Percentiles rank a stretch among this genome's conserved stretches.
These are phyloP conservation scores for Exophiala aquamarina DNA, from an alignment of 2,329 filamentous ascomycete genomes.

Conservation along the genomic window DNA sequence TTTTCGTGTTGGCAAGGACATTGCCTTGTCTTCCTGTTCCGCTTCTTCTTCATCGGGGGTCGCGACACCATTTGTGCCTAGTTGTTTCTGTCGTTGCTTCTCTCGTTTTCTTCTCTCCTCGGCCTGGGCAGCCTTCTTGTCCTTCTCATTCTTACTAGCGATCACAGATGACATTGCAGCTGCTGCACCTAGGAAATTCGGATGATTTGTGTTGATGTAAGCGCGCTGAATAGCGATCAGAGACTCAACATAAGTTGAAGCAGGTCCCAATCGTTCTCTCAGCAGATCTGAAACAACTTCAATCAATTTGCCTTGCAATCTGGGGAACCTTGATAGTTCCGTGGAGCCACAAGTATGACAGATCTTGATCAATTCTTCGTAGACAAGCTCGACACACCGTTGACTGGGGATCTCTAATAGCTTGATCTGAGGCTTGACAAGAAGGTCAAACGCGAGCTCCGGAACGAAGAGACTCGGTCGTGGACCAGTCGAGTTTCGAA, in stretches of 20 bases:
- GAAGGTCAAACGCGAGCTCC: slow-evolving; percentile 93
- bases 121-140: slow-evolving; percentile 74
- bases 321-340: slow-evolving; percentile 86
- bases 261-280: slow-evolving; percentile 85
- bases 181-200: slow-evolving; percentile 94
- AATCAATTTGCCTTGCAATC: slow-evolving; percentile 93
- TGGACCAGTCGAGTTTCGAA: slow-evolving; percentile 95
- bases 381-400: slow-evolving; percentile 94
- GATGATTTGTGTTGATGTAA: slow-evolving; percentile 99
- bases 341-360: slow-evolving; percentile 97
- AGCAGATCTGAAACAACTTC: slow-evolving; percentile 96
- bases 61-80: slow-evolving; percentile 73
- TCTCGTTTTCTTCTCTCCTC: slow-evolving; percentile 88
- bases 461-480: slow-evolving; percentile 95
- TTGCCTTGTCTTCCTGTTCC: slow-evolving; percentile 58
- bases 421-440: slow-evolving; percentile 99
- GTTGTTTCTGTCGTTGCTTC: slow-evolving; percentile 76
- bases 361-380: slow-evolving; percentile 98
- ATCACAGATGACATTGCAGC: slow-evolving; percentile 98
- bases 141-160: slow-evolving; percentile 88
- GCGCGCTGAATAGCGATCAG: slow-evolving; percentile 95
- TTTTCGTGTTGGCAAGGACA: slow-evolving; percentile 59
- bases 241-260: slow-evolving; percentile 89
- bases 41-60: slow-evolving; percentile 67
- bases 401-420: slow-evolving; percentile 92